Evolutionary conservation across 148 eudicot genomes (phyloP).

Genomic region (Talinum fruticosum): DNA sequence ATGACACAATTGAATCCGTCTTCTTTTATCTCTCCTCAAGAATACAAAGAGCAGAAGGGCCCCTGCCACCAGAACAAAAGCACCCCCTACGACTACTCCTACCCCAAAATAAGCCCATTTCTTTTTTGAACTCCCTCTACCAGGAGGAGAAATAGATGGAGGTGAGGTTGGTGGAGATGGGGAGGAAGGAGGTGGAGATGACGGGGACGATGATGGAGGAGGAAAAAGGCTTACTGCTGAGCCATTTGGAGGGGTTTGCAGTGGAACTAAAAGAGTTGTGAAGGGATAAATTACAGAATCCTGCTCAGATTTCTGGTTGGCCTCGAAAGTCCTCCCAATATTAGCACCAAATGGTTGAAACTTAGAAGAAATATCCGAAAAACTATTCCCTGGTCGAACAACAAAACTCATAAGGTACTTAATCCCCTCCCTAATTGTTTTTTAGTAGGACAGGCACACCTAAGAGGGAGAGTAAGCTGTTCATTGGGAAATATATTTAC

Average conservation of each 20-base stretch:
- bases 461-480: constrained; percentile 54
- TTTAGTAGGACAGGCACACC: constrained; percentile 90
- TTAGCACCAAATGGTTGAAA: constrained; percentile 66
- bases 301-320: constrained; percentile 52
- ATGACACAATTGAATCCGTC: constrained; percentile 8
- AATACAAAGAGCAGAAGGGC: constrained; percentile 16
- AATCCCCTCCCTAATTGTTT: constrained; percentile 51
- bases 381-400: constrained; percentile 26
- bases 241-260: constrained; percentile 48
- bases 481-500: constrained; percentile 30
- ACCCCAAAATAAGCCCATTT: constrained; percentile 37
- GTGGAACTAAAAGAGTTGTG: constrained; percentile 73
- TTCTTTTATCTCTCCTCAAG: constrained; percentile 15
- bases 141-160: constrained; percentile 13
- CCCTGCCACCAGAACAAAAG: constrained; percentile 24
- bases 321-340: constrained; percentile 46
- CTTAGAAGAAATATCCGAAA: constrained; percentile 31
- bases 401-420: constrained; percentile 69
- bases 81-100: constrained; percentile 48
- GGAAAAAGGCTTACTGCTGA: constrained; percentile 31
- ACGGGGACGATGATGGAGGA: constrained; percentile 35
- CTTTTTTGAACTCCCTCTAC: constrained; percentile 17
- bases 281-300: constrained; percentile 45
- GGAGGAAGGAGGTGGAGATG: constrained; percentile 35
- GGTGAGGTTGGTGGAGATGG: constrained; percentile 20